Percentiles rank a stretch among this genome's conserved stretches.
These are phyloP conservation scores for Salix exigua DNA, from an alignment of 345 rosid species.

Conservation along the genomic window DNA sequence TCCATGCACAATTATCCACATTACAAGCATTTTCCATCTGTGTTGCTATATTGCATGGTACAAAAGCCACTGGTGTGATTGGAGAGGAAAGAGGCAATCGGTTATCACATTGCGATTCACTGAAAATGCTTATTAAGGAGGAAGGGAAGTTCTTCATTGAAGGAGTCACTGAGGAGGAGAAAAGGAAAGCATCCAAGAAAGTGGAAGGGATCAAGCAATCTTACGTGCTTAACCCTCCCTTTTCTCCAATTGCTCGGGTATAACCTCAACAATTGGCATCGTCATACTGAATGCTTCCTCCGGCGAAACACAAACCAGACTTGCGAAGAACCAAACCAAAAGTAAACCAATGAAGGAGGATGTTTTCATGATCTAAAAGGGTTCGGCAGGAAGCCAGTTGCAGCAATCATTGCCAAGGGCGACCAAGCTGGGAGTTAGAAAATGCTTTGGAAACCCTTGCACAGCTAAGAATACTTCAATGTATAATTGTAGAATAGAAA, in stretches of 20 bases:
- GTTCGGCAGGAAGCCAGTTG: not conserved
- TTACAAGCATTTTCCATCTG: conserved; percentile 92
- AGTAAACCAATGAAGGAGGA: not conserved
- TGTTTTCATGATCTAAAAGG: not conserved
- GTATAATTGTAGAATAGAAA: conserved; percentile 39
- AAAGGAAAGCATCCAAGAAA: conserved; percentile 38
- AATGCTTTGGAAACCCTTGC: not conserved
- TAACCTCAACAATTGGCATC: conserved; percentile 23
- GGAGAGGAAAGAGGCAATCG: conserved; percentile 29
- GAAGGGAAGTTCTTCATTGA: conserved; percentile 62
- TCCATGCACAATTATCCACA: conserved; percentile 80
- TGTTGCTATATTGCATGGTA: conserved; percentile 63
- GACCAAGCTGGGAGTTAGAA: not conserved
- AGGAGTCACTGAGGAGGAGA: conserved; percentile 55
- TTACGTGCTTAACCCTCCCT: conserved; percentile 70
- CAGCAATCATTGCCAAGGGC: not conserved
- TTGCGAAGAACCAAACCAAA: not conserved
- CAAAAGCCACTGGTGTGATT: conserved; percentile 28
- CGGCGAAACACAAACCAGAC: not conserved
- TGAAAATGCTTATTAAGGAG: conserved; percentile 66
- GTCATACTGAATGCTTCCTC: not conserved
- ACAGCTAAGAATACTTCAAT: conserved; percentile 14
- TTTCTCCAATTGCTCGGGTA: conserved; percentile 85
- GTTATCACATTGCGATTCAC: conserved; percentile 44
- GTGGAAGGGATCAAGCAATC: conserved; percentile 47